Evolutionary conservation across 345 rosid genomes (phyloP), one percentile per base, ranked within the genome.

Genomic region (Punica granatum): DNA sequence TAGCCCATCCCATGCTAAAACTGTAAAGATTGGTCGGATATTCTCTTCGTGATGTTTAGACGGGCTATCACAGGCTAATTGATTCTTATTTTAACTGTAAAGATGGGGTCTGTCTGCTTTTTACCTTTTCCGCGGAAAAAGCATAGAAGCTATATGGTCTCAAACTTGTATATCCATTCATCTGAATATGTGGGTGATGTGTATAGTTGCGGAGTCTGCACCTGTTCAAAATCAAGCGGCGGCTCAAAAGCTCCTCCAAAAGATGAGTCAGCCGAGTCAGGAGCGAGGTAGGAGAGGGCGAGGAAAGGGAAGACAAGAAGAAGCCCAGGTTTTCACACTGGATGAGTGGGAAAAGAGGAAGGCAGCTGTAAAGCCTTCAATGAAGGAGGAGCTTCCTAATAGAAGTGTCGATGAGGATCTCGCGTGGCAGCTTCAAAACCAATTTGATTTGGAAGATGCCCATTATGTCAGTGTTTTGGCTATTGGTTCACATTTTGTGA

Each of bases 221-320:
- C 92, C 96, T 63, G 73, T 86, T 68, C 97, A 87, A 79, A 93
- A 93, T 78, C 97, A 93, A 89, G 96, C 92, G 6, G 96, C 98
- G 73, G 78, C 98, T 21, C 96, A 88, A 65, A 79, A 90, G 71
- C 92, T 93, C 63, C 88, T 89, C 42, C 90, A 82, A 80, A 93
- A 90, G 76, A 89, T 93, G 97, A 76, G 73, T 72, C 75, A 69
- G 34, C 73, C 87, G 32, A 79, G 62, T 72, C 79, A 67, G 59
- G 74, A 75, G 60, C 76, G 69, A 72, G 89, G 88, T 72, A 70
- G 82, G 75, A 83, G 68, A 71, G 32, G 73, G 26, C 79, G 83
- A 46, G 88, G 87, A 16, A 90, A 77, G 83, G 90, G 75, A 31
- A 84, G 74, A 72, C 65, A 82, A 59, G 97, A 87, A 63, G 90